Base-by-base conservation (phyloP, 352 stramenopile genomes). In the Phytopythium aichiense region DNA sequence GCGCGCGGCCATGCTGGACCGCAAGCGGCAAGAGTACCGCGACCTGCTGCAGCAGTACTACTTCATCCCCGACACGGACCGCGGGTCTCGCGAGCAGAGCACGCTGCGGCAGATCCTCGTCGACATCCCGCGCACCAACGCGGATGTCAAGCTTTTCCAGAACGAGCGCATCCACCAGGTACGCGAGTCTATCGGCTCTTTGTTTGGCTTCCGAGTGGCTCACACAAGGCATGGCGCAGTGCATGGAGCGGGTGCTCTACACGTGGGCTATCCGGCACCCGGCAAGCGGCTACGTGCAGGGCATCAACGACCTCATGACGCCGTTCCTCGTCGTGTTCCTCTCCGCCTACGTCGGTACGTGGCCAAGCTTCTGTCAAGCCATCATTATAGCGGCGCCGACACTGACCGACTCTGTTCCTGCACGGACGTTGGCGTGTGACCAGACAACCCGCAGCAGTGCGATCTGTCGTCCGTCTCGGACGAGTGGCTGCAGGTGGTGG, bases 271-370 rank as follows among this genome's bases (percentile, higher is more conserved):
- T 99, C 71, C 84, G 97, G 43, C 97, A 99, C 81, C 98, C 98
- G 11, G 97, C 97, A 0, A 98, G 87, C 65, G 95, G 93, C 55
- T 99, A 99, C 77, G 98, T 99, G 35, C 97, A 99, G 74, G 98
- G 98, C 46, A 99, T 99, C 65, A 99, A 99, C 74, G 98, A 99
- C 76, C 73, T 99, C 40, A 87, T 98, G 28, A 99, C 96, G 30
- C 97, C 98, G 0, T 96, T 99, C 54, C 77, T 99, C 65, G 81
- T 98, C 22, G 97, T 99, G 11, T 99, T 99, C 77, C 78, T 99
- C 28, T 93, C 84, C n/a, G 66, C 70, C 56, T 92, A 79, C 59
- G 72, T 89, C 58, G 84, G 84, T 92, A 70, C 58, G 73, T 59
- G 5, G 16, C 18, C 18, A 11, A 2, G 7, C 13, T 11, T 22